Percentiles rank a stretch among this genome's conserved stretches.
Conservation (phyloP, 2,329 filamentous ascomycete genomes). For the Epichloe hybrida region DNA sequence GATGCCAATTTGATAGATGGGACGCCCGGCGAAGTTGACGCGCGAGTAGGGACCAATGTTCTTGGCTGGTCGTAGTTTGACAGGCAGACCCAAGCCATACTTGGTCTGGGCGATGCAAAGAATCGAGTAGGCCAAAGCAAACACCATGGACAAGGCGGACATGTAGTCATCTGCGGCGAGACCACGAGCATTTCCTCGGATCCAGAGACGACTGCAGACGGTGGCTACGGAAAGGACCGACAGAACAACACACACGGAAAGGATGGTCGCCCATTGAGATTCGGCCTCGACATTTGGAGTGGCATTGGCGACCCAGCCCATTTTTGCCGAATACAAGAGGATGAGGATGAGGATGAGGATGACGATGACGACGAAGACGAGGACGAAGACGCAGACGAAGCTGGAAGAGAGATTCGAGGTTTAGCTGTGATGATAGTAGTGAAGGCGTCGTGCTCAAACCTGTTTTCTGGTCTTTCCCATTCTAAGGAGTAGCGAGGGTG, state of each 20-base stretch:
- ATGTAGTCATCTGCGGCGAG: slow-evolving; percentile 35
- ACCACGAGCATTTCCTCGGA: slow-evolving; percentile 28
- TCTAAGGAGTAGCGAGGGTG: background rate
- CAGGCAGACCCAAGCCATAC: slow-evolving; percentile 37
- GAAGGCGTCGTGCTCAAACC: background rate
- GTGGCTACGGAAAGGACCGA: slow-evolving; percentile 28
- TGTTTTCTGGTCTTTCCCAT: background rate
- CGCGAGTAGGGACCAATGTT: slow-evolving; percentile 31
- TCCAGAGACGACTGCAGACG: slow-evolving; percentile 28
- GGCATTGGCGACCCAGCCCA: slow-evolving; percentile 39
- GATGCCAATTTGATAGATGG: slow-evolving; percentile 41
- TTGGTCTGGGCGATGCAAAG: slow-evolving; percentile 39
- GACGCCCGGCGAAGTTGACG: slow-evolving; percentile 38
- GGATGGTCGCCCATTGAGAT: slow-evolving; percentile 35
- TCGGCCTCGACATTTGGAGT: slow-evolving; percentile 29
- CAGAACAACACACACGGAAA: slow-evolving; percentile 33
- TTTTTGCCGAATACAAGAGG: slow-evolving; percentile 12
- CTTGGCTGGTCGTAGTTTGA: slow-evolving; percentile 27
- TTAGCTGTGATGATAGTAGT: background rate
- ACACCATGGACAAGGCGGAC: slow-evolving; percentile 26
- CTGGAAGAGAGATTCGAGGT: background rate
- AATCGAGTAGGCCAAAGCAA: slow-evolving; percentile 34
- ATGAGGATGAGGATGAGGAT: background rate
- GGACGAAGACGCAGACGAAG: background rate
- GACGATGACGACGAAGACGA: background rate